Percentiles rank a stretch among this genome's conserved stretches.
Conservation (phyloP, 768 basidiomycete genomes). For the Tricholoma flavovirens region DNA sequence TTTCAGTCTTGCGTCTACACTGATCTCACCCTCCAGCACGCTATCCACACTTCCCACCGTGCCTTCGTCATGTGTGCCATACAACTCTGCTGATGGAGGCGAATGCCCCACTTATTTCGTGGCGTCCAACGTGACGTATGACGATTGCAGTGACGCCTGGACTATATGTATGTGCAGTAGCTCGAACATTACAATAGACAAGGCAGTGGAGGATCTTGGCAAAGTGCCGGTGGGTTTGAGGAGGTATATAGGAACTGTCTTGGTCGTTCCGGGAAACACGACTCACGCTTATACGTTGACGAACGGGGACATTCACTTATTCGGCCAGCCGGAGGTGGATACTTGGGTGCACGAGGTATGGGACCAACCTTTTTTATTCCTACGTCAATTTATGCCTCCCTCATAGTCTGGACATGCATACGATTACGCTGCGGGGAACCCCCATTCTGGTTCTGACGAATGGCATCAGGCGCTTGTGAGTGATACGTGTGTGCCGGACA, state of each 20-base stretch:
- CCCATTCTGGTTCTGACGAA: constrained; percentile 13
- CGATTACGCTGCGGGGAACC: constrained; percentile 20
- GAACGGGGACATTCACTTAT: constrained; percentile 27
- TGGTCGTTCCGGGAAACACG: constrained; percentile 14
- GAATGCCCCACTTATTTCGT: constrained; percentile 18
- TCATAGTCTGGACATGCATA: constrained; percentile 25
- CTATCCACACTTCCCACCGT: constrained; percentile 7
- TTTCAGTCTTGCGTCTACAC: constrained; percentile 14
- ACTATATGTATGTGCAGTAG: constrained; percentile 24
- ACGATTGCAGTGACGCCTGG: constrained; percentile 22
- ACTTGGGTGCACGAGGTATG: constrained; percentile 29
- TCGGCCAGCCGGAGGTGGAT: constrained; percentile 20
- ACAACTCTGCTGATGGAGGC: constrained; percentile 5
- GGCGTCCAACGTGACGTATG: constrained; percentile 22
- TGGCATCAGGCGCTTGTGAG: constrained; percentile 18
- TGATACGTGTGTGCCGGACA: constrained; percentile 27
- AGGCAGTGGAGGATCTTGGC: constrained; percentile 20
- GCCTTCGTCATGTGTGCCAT: constrained; percentile 14
- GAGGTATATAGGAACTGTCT: constrained; percentile 20
- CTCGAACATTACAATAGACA: constrained; percentile 23
- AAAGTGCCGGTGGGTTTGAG: constrained; percentile 27
- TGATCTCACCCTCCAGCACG: constrained; percentile 11
- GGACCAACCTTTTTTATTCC: no score
- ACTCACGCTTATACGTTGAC: constrained; percentile 26
- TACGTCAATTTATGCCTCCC: neutral